Percentiles rank a stretch among this genome's conserved stretches.
These are phyloP conservation scores for Cladosporium sp. DNA, from an alignment of 2,329 filamentous ascomycete species.

Conservation along the genomic window DNA sequence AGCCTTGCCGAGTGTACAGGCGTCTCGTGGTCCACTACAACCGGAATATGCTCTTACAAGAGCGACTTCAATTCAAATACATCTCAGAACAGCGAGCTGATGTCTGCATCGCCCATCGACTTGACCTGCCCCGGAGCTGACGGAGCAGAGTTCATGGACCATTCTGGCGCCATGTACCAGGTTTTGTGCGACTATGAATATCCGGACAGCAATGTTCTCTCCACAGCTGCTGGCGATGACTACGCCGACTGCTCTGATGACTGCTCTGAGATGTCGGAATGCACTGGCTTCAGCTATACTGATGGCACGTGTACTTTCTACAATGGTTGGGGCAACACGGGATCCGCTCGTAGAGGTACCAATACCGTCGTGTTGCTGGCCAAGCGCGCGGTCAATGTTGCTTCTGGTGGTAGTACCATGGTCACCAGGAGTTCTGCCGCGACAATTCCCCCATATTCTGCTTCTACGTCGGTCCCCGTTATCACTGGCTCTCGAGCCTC, in stretches of 20 bases:
- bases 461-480: neutral
- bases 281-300: conserved; percentile 17
- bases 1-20: conserved; percentile 18
- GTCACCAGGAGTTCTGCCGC: conserved; percentile 8
- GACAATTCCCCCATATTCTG: conserved; percentile 4
- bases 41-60: conserved; percentile 15
- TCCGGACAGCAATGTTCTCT: conserved; percentile 14
- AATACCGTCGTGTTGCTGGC: conserved; percentile 20
- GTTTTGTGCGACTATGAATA: conserved; percentile 24
- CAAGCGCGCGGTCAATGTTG: conserved; percentile 11
- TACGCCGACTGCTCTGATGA: conserved; percentile 19
- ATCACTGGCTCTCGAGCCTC: neutral
- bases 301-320: conserved; percentile 18
- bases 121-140: conserved; percentile 23
- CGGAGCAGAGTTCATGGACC: conserved; percentile 20
- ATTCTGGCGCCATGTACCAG: conserved; percentile 22
- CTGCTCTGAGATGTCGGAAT: conserved; percentile 17
- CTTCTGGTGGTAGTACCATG: neutral
- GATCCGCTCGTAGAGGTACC: conserved; percentile 12
- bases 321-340: conserved; percentile 14
- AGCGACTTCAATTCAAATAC: neutral
- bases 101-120: conserved; percentile 17
- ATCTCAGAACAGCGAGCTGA: neutral
- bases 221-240: neutral
- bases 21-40: conserved; percentile 16